Conservation (phyloP, 257 asterid species). For the Fraxinus anomala region DNA sequence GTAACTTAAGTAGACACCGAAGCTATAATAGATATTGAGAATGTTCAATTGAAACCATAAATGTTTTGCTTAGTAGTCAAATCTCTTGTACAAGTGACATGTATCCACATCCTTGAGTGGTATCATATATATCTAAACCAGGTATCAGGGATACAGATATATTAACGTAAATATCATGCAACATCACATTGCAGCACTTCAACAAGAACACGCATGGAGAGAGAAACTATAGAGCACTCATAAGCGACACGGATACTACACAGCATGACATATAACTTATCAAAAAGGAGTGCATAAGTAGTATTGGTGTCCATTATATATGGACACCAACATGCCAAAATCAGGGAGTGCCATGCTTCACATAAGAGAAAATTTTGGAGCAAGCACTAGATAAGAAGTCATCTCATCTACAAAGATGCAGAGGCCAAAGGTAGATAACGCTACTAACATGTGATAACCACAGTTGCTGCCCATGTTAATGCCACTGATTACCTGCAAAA, state of each 20-base stretch:
- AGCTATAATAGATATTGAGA: background rate
- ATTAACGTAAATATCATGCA: background rate
- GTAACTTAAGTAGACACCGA: background rate
- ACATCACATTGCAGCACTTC: background rate
- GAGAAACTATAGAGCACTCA: background rate
- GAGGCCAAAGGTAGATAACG: background rate
- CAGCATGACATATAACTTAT: background rate
- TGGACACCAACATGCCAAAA: background rate
- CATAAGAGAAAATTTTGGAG: background rate
- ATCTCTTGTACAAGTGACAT: background rate
- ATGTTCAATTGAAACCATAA: background rate
- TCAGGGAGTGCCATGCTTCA: background rate
- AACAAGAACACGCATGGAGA: background rate
- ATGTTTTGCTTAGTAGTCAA: background rate
- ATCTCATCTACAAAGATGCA: background rate
- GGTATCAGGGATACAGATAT: background rate
- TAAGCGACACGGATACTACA: background rate
- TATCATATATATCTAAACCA: background rate
- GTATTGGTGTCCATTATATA: too few species aligned
- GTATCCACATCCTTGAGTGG: background rate
- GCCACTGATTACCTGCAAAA: slow-evolving; percentile 57
- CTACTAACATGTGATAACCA: slow-evolving; percentile 51
- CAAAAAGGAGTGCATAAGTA: background rate
- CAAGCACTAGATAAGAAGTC: background rate
- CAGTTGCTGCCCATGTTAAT: slow-evolving; percentile 63